Conservation (phyloP, 495 filamentous ascomycete species). For the Staphylotrichum tortipilum region DNA sequence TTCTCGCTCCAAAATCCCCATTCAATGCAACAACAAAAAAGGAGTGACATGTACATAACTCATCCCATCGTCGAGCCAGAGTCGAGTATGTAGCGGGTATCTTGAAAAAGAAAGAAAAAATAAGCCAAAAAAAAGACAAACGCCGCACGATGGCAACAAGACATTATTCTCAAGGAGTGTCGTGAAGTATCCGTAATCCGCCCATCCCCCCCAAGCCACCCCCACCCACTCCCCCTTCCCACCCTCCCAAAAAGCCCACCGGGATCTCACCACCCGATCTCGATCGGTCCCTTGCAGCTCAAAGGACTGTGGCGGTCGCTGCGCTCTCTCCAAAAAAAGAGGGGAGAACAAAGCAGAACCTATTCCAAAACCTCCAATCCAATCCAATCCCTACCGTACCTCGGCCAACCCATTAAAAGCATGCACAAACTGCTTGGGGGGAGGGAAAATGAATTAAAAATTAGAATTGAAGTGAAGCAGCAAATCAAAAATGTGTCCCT, state of each 20-base stretch:
- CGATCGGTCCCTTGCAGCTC: too few species aligned
- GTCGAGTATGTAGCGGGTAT: constrained; percentile 2
- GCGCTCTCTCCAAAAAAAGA: too few species aligned
- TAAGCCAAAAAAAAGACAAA: neutral
- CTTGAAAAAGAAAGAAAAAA: neutral
- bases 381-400: too few species aligned
- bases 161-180: constrained; percentile 1
- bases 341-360: too few species aligned
- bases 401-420: too few species aligned
- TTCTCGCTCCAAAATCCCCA: neutral
- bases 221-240: too few species aligned
- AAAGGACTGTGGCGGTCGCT: too few species aligned
- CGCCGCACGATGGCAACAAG: neutral
- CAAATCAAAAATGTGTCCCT: neutral
- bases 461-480: neutral
- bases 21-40: neutral
- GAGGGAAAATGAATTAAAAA: neutral
- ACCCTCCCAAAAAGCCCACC: too few species aligned
- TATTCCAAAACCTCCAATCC: too few species aligned
- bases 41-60: constrained; percentile 2
- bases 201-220: neutral
- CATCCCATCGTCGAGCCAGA: neutral
- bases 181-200: neutral
- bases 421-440: too few species aligned
- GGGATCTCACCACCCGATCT: too few species aligned